A percentile compares a stretch with the other conserved stretches of the same genome.
Evolutionary conservation across 164 flowering plant species (phyloP).

Genomic region (Vitis riparia): DNA sequence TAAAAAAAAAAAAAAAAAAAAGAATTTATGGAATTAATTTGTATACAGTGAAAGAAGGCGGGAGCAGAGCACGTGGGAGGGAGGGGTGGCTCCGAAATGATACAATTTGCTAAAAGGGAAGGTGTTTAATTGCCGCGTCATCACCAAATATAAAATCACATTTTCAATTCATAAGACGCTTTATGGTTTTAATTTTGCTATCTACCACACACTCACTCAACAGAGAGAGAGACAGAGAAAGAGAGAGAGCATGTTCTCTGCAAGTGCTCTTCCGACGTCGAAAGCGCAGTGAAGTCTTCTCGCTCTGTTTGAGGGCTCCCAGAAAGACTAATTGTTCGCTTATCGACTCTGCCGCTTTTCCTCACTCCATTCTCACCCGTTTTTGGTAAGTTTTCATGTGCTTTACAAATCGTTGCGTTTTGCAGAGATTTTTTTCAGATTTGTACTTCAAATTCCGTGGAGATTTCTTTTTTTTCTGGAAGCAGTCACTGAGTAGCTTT

Average conservation of each 20-base stretch:
- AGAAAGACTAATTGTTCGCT: neutral
- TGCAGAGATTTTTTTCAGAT: too few species aligned
- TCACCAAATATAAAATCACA: neutral
- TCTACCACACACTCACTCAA: too few species aligned
- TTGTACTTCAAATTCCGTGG: too few species aligned
- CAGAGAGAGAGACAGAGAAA: neutral
- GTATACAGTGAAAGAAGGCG: too few species aligned
- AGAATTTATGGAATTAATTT: too few species aligned
- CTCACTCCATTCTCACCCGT: neutral
- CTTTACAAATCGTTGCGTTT: too few species aligned
- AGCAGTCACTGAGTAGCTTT: too few species aligned
- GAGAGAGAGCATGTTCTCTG: neutral
- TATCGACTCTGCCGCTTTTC: neutral
- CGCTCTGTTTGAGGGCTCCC: neutral
- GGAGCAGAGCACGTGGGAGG: neutral
- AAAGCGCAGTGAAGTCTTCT: neutral
- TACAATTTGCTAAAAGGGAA: neutral
- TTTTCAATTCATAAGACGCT: neutral
- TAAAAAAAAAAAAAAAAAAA: too few species aligned
- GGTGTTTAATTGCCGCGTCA: slow-evolving; percentile 16
- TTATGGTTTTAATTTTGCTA: neutral
- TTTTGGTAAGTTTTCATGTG: too few species aligned
- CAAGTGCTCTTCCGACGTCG: slow-evolving; percentile 7
- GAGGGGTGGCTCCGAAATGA: neutral
- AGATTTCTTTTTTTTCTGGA: too few species aligned